Percentiles rank a stretch among this genome's conserved stretches.
These are phyloP conservation scores for Coemansia sp. DNA, from an alignment of 192 early-diverging fungal genomes.

Conservation along the genomic window DNA sequence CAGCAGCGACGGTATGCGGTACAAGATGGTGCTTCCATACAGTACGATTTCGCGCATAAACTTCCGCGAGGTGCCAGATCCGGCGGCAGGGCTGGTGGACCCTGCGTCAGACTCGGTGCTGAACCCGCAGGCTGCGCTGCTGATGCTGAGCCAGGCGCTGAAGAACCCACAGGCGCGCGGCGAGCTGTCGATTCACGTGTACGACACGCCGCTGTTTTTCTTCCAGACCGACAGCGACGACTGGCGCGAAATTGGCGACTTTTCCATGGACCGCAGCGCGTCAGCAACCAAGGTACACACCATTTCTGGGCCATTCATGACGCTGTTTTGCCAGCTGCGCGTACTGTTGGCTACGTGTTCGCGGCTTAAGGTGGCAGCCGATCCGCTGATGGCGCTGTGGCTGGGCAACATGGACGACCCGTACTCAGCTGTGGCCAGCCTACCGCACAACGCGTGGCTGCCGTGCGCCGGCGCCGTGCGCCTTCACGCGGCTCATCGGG, in stretches of 20 bases:
- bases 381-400: constrained; percentile 46
- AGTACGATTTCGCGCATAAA: constrained; percentile 42
- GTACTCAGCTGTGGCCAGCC: constrained; percentile 27
- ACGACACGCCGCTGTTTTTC: constrained; percentile 37
- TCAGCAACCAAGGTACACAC: constrained; percentile 33
- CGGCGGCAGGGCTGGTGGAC: constrained; percentile 28
- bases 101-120: constrained; percentile 20
- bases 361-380: constrained; percentile 39
- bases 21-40: constrained; percentile 50
- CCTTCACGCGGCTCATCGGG: constrained; percentile 20
- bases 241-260: constrained; percentile 43
- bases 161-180: constrained; percentile 40
- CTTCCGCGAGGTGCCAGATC: constrained; percentile 42
- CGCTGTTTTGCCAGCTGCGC: constrained; percentile 45
- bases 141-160: constrained; percentile 30
- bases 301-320: constrained; percentile 29
- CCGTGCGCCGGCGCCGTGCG: constrained; percentile 31
- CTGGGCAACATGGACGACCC: constrained; percentile 51
- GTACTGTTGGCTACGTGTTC: constrained; percentile 45
- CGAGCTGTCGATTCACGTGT: constrained; percentile 46
- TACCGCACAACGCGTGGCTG: constrained; percentile 34
- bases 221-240: constrained; percentile 31
- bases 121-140: constrained; percentile 39
- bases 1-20: constrained; percentile 37
- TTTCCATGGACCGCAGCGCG: constrained; percentile 41